phyloP scores from a whole-genome alignment of 176 grass and related monocot genomes.

The Aechmea fasciata region DNA sequence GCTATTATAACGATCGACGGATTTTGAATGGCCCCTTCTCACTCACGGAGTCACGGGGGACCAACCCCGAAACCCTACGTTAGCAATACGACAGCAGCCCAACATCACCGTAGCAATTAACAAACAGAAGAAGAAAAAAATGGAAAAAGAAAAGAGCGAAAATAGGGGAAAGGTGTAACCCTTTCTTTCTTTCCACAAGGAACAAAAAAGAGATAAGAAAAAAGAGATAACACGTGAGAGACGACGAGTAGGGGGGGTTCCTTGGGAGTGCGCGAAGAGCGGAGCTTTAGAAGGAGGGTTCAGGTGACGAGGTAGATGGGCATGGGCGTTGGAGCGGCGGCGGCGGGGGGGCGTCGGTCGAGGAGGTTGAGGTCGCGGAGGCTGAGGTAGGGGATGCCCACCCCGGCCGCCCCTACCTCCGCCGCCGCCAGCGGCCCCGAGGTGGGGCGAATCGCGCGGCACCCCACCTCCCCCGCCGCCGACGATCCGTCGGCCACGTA shows the following conservation, averaged over 20 bases:
- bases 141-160: too few species aligned
- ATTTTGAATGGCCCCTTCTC: too few species aligned
- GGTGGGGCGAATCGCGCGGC: slow-evolving; percentile 27
- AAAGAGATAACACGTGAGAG: not conserved
- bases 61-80: too few species aligned
- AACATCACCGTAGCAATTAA: too few species aligned
- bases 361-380: slow-evolving; percentile 21
- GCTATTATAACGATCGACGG: too few species aligned
- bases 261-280: not conserved
- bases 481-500: not conserved
- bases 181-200: too few species aligned
- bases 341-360: not conserved
- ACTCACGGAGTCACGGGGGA: too few species aligned
- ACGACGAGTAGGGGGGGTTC: not conserved
- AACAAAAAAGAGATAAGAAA: too few species aligned
- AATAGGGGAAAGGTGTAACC: too few species aligned
- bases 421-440: slow-evolving; percentile 26
- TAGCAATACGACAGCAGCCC: too few species aligned
- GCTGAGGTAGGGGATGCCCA: slow-evolving; percentile 27
- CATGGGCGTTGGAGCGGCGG: slow-evolving; percentile 9
- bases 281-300: not conserved
- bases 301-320: slow-evolving; percentile 68
- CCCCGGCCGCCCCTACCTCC: slow-evolving; percentile 26
- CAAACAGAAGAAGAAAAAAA: too few species aligned
- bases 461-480: not conserved